Percentiles rank a stretch among this genome's conserved stretches.
Evolutionary conservation across 163 green algal genomes (phyloP).

Genomic region (Prototheca wickerhamii): DNA sequence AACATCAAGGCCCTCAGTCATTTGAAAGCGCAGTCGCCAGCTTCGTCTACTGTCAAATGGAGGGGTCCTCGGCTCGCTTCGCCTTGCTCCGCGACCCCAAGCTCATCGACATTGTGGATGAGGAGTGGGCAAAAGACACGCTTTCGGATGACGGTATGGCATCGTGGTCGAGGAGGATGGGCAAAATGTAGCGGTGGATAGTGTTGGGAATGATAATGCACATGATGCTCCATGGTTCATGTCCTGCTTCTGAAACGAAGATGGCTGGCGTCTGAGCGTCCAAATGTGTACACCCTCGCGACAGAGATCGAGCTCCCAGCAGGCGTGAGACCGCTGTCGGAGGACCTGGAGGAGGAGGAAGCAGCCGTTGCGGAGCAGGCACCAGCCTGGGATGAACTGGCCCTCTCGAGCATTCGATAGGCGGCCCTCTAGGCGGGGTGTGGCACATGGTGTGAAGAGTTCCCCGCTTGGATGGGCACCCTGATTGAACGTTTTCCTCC

Average conservation of each 20-base stretch:
- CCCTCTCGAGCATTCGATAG: background rate
- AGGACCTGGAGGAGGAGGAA: background rate
- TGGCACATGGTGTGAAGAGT: background rate
- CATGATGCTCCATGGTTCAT: background rate
- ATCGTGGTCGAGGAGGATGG: background rate
- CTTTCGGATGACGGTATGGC: conserved; percentile 1
- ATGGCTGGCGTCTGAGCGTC: background rate
- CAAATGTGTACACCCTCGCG: background rate
- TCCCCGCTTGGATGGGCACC: background rate
- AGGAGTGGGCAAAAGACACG: background rate
- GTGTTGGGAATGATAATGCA: background rate
- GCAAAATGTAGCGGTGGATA: background rate
- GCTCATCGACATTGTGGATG: conserved; percentile 7
- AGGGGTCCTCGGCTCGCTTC: too few relatives aligned
- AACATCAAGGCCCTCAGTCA: too few relatives aligned
- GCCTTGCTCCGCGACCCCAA: background rate
- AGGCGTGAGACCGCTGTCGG: background rate
- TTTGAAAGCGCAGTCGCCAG: too few relatives aligned
- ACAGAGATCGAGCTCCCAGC: background rate
- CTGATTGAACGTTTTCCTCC: background rate
- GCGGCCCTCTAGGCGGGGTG: background rate
- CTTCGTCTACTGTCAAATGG: too few relatives aligned
- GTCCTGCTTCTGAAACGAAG: background rate
- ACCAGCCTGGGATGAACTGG: background rate
- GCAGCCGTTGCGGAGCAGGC: background rate